Evolutionary conservation across 768 basidiomycete genomes (phyloP), one percentile per base, ranked within the genome.

Genomic region (Collybiopsis confluens): DNA sequence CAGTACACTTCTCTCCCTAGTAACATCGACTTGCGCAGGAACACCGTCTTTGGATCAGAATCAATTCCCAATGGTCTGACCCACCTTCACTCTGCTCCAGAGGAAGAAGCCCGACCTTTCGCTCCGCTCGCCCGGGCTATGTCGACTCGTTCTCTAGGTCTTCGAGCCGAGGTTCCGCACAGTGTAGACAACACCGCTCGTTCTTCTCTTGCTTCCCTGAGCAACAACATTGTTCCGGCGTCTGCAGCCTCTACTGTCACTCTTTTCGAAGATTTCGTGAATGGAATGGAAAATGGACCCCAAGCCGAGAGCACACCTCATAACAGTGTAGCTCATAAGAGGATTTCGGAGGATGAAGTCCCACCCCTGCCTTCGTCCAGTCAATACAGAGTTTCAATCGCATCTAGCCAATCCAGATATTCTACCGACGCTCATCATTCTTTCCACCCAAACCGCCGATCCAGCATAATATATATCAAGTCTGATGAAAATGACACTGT

Each of bases 271-370:
- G 72, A 74, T 35, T 73, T 77, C 45, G 73, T 74, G 49, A 72
- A 71, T 41, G 73, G 68, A 43, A 59, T 77, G 24, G 62, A 70
- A 18, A 28, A 41, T 8, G 76, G 77, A 28, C 82, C 82, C 21
- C 72, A 75, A 41, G 78, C 82, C 3, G 77, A 85, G 64, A 87
- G 84, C 62, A 87, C 86, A 0, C 85, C 85, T 1, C 80, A 81
- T 59, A 80, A 80, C 56, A 70, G 67, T 21, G 66, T 72, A 54
- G 62, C 71, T 37, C 63, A 64, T 37, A 76, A 71, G 58, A 63
- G 68, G 21, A 59, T 54, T 5, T 64, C 65, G 23, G 61, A 61
- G 40, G 67, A 65, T 41, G 59, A 60, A 28, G 64, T 65, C 47
- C 65, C 68, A 8, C 69, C 71, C n/a, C 65, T 72, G 28, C 69